Evolutionary conservation across 1,139 yeast species (phyloP), one percentile per base, ranked within the genome.

Genomic region (Pichia norvegensis): DNA sequence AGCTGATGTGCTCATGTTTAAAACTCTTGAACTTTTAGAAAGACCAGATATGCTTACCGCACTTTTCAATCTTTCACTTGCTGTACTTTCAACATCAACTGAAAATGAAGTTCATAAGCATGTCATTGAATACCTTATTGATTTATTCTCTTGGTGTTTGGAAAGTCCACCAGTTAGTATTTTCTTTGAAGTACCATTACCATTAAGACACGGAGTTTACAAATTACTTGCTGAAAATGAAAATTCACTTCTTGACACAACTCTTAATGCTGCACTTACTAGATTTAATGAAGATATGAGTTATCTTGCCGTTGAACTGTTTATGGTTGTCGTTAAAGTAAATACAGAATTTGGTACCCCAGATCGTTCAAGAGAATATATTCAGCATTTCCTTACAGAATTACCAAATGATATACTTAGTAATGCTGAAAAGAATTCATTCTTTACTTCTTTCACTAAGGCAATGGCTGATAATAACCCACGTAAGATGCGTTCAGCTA

Each of bases 71-170:
- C 76, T 85, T 10, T 78, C 88, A 9, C 60, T 84, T 41, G 69
- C 73, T 44, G 75, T 79, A 23, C 67, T 81, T 54, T 65, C 62
- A 29, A 67, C 67, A 23, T 67, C 83, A 40, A 82, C 79, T 49
- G 90, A 86, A 58, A 72, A 72, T 47, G 94, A 84, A 50, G 83
- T 96, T 4, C 69, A 88, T 48, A 69, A 76, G 39, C 70, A 90
- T 1, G 77, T 84, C 22, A 65, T 90, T 48, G 90, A 87, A 57
- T 88, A 79, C 64, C 63, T 87, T 55, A 80, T 84, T 52, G 97
- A 88, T 62, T 71, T 85, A 40, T 67, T 85, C 36, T 78, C 88
- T 17, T 90, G 95, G 88, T 96, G 95, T 1, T 76, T 83, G 54
- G 81, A 76, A 36, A 70, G 76, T 17, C 88, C 95, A 3, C 95